Percentiles rank a stretch among this genome's conserved stretches.
These are phyloP conservation scores for Colletotrichum tanaceti DNA, from an alignment of 2,329 filamentous ascomycete genomes.

Conservation along the genomic window DNA sequence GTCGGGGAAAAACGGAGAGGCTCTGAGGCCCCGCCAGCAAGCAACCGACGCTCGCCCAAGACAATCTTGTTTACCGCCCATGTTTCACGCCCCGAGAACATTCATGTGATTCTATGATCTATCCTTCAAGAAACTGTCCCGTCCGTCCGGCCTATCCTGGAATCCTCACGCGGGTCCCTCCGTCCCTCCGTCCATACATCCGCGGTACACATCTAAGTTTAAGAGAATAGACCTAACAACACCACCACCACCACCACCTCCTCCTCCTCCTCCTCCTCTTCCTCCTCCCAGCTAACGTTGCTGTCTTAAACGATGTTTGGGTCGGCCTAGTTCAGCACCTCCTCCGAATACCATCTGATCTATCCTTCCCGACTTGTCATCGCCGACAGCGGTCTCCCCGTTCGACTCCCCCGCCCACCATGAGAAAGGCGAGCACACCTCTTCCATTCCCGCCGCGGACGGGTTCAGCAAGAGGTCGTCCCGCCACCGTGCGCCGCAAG, in stretches of 20 bases:
- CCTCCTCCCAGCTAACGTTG: background rate
- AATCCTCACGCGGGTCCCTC: too few species aligned
- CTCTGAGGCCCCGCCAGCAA: too few species aligned
- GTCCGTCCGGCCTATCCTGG: background rate
- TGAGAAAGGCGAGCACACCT: background rate
- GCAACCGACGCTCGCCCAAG: background rate
- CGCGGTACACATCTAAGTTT: background rate
- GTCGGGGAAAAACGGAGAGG: background rate
- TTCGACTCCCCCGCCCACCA: background rate
- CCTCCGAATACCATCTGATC: constrained; percentile 12
- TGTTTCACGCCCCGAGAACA: constrained; percentile 20
- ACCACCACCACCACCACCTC: too few species aligned
- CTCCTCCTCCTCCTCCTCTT: too few species aligned
- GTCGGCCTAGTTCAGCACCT: constrained; percentile 8
- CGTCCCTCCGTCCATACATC: background rate
- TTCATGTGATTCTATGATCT: background rate
- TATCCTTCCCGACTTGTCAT: background rate
- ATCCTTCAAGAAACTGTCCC: constrained; percentile 1
- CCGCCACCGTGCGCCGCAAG: constrained; percentile 26
- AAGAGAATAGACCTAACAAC: background rate
- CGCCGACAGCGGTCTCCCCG: constrained; percentile 18
- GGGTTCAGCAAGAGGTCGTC: background rate
- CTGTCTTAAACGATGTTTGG: constrained; percentile 9
- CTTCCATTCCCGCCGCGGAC: background rate
- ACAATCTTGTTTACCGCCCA: background rate